Base-by-base conservation (phyloP, 306 rosid species). In the Sphenostylis stenocarpa region DNA sequence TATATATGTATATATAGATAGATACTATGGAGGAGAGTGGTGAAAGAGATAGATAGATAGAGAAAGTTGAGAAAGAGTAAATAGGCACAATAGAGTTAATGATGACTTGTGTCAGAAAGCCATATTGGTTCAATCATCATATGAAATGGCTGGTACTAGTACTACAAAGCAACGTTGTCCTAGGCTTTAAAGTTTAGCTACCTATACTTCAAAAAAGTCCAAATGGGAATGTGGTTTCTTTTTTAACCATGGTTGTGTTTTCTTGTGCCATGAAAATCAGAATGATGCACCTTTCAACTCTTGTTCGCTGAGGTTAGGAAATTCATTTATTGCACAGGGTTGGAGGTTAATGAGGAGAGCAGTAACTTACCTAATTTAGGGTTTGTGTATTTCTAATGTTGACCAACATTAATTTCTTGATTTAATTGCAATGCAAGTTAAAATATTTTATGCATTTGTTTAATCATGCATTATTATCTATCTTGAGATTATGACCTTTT, bases 41-140 rank as follows among this genome's bases (percentile, higher is more conserved):
- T 26, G 77, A 75, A 38, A 81, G 72, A 57, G 83, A 75, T 13
- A 63, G 77, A 52, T 41, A 67, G 48, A 24, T 2, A 48, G 47
- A 83, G 38, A 82, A 33, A 49, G 15, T 1, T n/a, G 13, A 65
- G 34, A 55, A 47, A 28, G 52, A 31, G 75, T 62, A 33, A 39
- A 69, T 64, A 71, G 82, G 80, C 58, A 70, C 47, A 41, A 41
- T 77, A 84, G 93, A 85, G 86, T 47, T 87, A 94, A 91, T 87
- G 88, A 91, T 90, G 89, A 86, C 86, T 53, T 60, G 76, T 85
- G 91, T 77, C 91, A 90, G 91, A 80, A 71, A 21, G 55, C 60
- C 82, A 81, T 69, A 81, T 83, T 90, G 91, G 85, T 86, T 85
- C 83, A 84, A 90, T 85, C 77, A 90, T 90, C 83, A 70, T 77